phyloP scores from a whole-genome alignment of 768 basidiomycete species.

The Leccinum sublutescens region DNA sequence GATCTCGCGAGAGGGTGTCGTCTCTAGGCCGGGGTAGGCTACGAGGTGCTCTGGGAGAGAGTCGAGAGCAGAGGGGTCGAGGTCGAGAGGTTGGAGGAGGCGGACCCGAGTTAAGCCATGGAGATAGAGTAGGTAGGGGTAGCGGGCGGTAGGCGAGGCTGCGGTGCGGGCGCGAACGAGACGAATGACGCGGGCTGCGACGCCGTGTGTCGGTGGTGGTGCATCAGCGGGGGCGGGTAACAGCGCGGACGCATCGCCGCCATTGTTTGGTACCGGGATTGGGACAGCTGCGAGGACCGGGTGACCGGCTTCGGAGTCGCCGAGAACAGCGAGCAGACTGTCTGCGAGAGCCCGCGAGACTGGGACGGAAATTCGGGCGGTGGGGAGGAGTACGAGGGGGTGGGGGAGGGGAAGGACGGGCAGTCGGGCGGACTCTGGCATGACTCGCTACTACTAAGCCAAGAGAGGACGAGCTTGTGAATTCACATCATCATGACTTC shows the following conservation, averaged over 20 bases:
- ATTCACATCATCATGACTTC: background rate
- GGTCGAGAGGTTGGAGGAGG: slow-evolving; percentile 41
- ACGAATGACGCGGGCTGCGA: slow-evolving; percentile 68
- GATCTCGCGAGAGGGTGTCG: slow-evolving; percentile 48
- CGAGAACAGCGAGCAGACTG: slow-evolving; percentile 62
- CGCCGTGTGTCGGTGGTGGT: slow-evolving; percentile 55
- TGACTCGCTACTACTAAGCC: slow-evolving; percentile 6
- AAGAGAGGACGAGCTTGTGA: background rate
- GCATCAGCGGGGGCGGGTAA: slow-evolving; percentile 4
- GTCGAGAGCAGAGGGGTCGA: slow-evolving; percentile 27
- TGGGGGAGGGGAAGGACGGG: slow-evolving; percentile 68
- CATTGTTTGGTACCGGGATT: slow-evolving; percentile 31
- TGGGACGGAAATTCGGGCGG: slow-evolving; percentile 64
- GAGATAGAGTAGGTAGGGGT: slow-evolving; percentile 68
- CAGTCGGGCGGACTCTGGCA: slow-evolving; percentile 42
- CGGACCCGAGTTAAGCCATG: slow-evolving; percentile 70
- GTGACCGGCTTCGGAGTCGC: slow-evolving; percentile 60
- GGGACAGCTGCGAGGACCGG: slow-evolving; percentile 72
- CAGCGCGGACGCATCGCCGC: slow-evolving; percentile 5
- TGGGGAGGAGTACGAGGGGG: slow-evolving; percentile 75
- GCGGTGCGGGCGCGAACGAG: slow-evolving; percentile 60
- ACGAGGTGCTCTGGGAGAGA: slow-evolving; percentile 43
- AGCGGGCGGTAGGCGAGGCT: slow-evolving; percentile 35
- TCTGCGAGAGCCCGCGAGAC: slow-evolving; percentile 62
- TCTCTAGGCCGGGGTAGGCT: slow-evolving; percentile 42